These are phyloP conservation scores for Gynostemma pentaphyllum DNA, from an alignment of 306 rosid genomes.

Conservation along the genomic window DNA sequence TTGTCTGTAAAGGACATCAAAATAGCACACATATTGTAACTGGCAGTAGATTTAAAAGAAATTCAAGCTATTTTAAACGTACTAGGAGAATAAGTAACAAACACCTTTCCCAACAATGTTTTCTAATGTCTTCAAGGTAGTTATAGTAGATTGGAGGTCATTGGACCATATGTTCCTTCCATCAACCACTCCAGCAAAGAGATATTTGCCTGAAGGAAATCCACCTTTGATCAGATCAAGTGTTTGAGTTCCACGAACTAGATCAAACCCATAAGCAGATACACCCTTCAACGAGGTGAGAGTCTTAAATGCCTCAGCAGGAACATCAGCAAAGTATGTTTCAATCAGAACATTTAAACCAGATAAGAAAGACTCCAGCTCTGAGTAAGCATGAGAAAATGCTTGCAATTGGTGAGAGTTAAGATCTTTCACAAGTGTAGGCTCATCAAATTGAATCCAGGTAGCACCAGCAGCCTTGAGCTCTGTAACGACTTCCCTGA, in stretches of 20 bases:
- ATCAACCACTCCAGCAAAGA: constrained; percentile 87
- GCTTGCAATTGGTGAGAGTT: constrained; percentile 56
- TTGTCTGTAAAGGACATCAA: constrained; percentile 28
- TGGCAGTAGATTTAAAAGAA: neutral
- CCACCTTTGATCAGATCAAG: constrained; percentile 58
- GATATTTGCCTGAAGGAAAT: constrained; percentile 62
- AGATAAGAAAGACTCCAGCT: constrained; percentile 51
- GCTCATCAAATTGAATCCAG: constrained; percentile 86
- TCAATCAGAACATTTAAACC: constrained; percentile 60
- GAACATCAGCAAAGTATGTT: constrained; percentile 73
- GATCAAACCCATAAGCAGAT: constrained; percentile 62
- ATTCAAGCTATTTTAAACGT: neutral
- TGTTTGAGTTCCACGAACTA: constrained; percentile 72
- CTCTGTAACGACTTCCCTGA: constrained; percentile 72
- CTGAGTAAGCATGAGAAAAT: constrained; percentile 49
- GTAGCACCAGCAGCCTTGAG: constrained; percentile 75
- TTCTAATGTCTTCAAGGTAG: constrained; percentile 39
- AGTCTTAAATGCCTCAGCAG: constrained; percentile 55
- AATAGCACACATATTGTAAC: neutral
- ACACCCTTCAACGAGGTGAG: constrained; percentile 71
- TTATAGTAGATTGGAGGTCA: constrained; percentile 50
- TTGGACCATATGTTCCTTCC: constrained; percentile 89
- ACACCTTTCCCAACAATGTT: constrained; percentile 63
- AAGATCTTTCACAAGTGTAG: constrained; percentile 69
- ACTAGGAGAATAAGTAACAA: neutral